Conservation (phyloP, 495 filamentous ascomycete species). For the Gamarada debralockiae region DNA sequence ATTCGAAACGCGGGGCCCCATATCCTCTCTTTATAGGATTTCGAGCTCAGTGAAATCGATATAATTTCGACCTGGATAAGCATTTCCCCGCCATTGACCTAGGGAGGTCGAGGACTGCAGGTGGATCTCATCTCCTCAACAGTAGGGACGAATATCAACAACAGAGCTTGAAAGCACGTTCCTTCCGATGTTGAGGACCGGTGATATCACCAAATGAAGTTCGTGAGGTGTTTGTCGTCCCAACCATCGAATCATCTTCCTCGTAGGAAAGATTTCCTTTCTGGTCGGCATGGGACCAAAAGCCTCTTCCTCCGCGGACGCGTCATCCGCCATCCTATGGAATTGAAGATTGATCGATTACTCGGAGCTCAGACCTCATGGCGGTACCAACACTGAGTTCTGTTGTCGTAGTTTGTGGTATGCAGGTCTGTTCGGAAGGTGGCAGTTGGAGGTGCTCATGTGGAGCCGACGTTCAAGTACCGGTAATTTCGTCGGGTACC, state of each 20-base stretch:
- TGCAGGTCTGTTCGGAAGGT: too few relatives aligned
- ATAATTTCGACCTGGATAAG: not conserved
- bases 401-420: too few relatives aligned
- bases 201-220: not conserved
- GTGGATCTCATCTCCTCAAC: not conserved
- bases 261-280: not conserved
- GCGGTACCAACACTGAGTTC: too few relatives aligned
- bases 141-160: not conserved
- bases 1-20: not conserved
- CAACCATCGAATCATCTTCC: not conserved
- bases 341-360: not conserved
- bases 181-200: not conserved
- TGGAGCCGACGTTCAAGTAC: too few relatives aligned
- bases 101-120: not conserved
- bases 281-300: not conserved
- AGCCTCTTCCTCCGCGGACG: not conserved
- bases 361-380: too few relatives aligned
- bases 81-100: not conserved
- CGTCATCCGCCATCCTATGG: not conserved
- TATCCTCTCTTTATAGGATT: not conserved
- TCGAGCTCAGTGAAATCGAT: not conserved
- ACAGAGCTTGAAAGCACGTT: not conserved
- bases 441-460: too few relatives aligned
- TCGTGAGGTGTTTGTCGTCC: not conserved
- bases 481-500: too few relatives aligned